Percentiles rank a stretch among this genome's conserved stretches.
Conservation (phyloP, 805 yeast genomes). For the Peterozyma toletana region DNA sequence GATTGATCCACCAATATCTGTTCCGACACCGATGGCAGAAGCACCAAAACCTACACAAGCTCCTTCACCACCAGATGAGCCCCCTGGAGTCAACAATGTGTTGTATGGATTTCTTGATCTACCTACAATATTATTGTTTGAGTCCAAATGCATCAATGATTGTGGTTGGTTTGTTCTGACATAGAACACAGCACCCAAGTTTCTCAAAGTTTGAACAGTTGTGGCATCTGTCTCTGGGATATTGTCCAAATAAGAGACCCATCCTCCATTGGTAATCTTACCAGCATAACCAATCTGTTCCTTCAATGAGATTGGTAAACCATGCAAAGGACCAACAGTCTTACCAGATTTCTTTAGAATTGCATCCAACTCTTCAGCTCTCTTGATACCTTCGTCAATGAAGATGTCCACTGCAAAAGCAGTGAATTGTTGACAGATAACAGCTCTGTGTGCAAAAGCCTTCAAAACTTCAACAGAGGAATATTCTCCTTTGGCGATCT, state of each 20-base stretch:
- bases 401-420: constrained; percentile 46
- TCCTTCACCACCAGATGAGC: constrained; percentile 74
- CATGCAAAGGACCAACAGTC: constrained; percentile 61
- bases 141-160: constrained; percentile 61
- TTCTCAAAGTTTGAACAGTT: constrained; percentile 37
- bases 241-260: constrained; percentile 43
- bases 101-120: constrained; percentile 54
- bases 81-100: constrained; percentile 54
- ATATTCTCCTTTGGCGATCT: constrained; percentile 39
- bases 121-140: constrained; percentile 54
- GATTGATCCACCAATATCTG: constrained; percentile 69
- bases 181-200: constrained; percentile 55
- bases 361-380: constrained; percentile 54
- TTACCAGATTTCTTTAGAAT: constrained; percentile 38
- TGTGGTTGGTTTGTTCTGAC: constrained; percentile 67
- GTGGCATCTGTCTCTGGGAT: constrained; percentile 38
- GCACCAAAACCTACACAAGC: constrained; percentile 53
- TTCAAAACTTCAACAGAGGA: constrained; percentile 44
- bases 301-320: constrained; percentile 61
- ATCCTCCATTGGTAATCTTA: constrained; percentile 52
- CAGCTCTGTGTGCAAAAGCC: constrained; percentile 62
- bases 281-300: constrained; percentile 55
- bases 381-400: constrained; percentile 52
- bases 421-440: constrained; percentile 56
- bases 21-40: constrained; percentile 57